These are phyloP conservation scores for Sporisorium reilianum DNA, from an alignment of 1,284 basidiomycete genomes.

Conservation along the genomic window DNA sequence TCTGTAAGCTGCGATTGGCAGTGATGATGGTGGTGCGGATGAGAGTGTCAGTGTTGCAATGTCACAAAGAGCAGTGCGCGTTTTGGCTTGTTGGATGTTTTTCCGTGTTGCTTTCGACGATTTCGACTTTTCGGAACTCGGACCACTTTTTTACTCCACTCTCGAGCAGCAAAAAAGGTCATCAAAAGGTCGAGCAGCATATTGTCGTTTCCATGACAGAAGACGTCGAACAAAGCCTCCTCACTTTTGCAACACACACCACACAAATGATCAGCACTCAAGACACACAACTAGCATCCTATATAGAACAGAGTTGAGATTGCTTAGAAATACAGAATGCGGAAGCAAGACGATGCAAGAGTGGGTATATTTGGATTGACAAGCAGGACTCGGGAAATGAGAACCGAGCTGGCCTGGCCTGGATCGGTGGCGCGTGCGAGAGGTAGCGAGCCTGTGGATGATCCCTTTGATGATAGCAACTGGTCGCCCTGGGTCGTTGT, in stretches of 20 bases:
- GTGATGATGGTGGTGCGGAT: not conserved
- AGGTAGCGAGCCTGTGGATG: too few species aligned
- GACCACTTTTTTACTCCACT: constrained; percentile 10
- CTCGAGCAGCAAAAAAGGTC: not conserved
- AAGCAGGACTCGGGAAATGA: not conserved
- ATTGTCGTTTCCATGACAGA: too few species aligned
- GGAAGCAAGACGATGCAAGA: constrained; percentile 12
- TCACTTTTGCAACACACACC: too few species aligned
- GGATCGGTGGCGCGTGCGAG: not conserved
- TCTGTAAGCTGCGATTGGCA: not conserved
- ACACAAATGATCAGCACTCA: not conserved
- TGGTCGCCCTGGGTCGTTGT: not conserved
- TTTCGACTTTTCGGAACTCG: constrained; percentile 12
- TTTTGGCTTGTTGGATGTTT: constrained; percentile 4
- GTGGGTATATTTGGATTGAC: constrained; percentile 23
- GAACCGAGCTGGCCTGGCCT: not conserved
- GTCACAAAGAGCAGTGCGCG: not conserved
- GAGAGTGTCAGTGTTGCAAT: constrained; percentile 3
- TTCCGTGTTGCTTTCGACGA: constrained; percentile 9
- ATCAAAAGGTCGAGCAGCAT: too few species aligned
- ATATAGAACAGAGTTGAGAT: not conserved
- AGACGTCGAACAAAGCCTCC: too few species aligned
- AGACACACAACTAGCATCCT: not conserved
- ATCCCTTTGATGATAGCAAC: not conserved
- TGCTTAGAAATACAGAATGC: constrained; percentile 43